Evolutionary conservation across 176 grass and related monocot genomes (phyloP).

Genomic region (Hyparrhenia diplandra): DNA sequence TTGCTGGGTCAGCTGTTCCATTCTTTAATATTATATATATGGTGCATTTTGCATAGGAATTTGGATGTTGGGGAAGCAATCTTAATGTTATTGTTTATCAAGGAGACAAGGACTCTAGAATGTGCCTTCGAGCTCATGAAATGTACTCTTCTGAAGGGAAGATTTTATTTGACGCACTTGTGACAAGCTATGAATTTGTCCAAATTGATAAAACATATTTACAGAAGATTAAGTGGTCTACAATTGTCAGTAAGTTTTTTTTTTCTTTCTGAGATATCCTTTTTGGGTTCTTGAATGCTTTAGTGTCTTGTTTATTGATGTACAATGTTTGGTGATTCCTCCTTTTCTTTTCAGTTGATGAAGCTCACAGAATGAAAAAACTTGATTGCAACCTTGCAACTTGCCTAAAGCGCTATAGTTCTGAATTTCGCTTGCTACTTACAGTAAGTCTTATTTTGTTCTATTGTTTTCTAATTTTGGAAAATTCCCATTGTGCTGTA

Average conservation of each 20-base stretch:
- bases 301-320: not conserved
- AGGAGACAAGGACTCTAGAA: conserved; percentile 57
- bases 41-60: conserved; percentile 46
- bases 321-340: not conserved
- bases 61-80: conserved; percentile 43
- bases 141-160: conserved; percentile 56
- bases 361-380: conserved; percentile 77
- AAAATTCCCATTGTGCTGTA: no score
- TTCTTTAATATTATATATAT: not conserved
- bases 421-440: conserved; percentile 63
- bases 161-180: conserved; percentile 61
- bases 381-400: conserved; percentile 60
- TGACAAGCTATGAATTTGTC: conserved; percentile 67
- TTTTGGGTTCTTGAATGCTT: not conserved
- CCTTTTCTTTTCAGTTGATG: conserved; percentile 53
- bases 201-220: conserved; percentile 53
- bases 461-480: not conserved
- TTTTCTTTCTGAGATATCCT: not conserved
- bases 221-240: conserved; percentile 63
- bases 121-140: conserved; percentile 55
- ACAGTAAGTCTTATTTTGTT: conserved; percentile 42
- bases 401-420: conserved; percentile 51
- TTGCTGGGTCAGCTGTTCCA: not conserved
- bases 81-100: conserved; percentile 73
- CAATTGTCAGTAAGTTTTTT: conserved; percentile 53